A percentile compares a stretch with the other conserved stretches of the same genome.
These are phyloP conservation scores for Phaseolus coccineus DNA, from an alignment of 331 rosid species.

Conservation along the genomic window DNA sequence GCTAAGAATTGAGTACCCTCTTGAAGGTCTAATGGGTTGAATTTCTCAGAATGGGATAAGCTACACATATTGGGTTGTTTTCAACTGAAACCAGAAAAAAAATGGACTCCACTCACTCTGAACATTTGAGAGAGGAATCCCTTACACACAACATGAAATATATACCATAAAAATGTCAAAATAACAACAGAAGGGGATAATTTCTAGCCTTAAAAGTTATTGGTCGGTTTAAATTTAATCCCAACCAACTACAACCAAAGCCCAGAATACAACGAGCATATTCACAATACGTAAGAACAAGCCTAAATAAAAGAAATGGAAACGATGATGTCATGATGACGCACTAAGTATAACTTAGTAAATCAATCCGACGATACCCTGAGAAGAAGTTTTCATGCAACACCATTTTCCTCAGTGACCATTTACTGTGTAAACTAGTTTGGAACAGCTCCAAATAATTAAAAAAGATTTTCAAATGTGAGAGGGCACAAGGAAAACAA, in stretches of 20 bases:
- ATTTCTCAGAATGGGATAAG: too few species aligned
- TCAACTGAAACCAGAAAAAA: too few species aligned
- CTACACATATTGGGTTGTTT: too few species aligned
- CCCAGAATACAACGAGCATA: slow-evolving; percentile 10
- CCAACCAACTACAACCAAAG: slow-evolving; percentile 27
- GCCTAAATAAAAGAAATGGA: neutral
- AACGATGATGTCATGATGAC: neutral
- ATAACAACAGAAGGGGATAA: neutral
- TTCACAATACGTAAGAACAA: slow-evolving; percentile 7
- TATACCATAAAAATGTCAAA: slow-evolving; percentile 29
- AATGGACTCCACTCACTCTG: too few species aligned
- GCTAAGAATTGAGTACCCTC: too few species aligned
- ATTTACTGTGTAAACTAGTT: neutral
- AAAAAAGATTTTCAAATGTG: neutral
- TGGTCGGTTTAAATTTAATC: neutral
- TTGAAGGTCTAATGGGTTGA: too few species aligned
- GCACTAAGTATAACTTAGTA: neutral
- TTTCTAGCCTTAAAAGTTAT: neutral
- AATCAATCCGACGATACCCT: neutral
- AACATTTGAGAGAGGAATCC: too few species aligned
- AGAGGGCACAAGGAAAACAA: slow-evolving; percentile 5
- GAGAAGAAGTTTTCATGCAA: slow-evolving; percentile 17
- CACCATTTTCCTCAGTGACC: slow-evolving; percentile 11
- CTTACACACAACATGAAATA: too few species aligned
- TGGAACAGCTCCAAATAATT: slow-evolving; percentile 26